A percentile compares a stretch with the other conserved stretches of the same genome.
Conservation (phyloP, 2,329 filamentous ascomycete genomes). For the Trichophyton verrucosum region DNA sequence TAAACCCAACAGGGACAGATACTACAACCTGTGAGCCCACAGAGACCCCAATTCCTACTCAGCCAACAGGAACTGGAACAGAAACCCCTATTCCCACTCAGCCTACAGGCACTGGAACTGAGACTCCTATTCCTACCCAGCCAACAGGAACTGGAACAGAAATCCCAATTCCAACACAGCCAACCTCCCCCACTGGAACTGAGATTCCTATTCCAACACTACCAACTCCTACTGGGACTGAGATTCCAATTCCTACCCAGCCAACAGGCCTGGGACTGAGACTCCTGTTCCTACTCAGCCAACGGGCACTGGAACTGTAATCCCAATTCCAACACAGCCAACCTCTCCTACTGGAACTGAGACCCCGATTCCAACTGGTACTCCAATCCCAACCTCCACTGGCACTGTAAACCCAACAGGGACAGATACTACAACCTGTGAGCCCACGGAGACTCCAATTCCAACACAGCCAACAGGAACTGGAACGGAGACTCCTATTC, state of each 20-base stretch:
- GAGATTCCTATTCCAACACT: background rate
- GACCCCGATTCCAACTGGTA: background rate
- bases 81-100: background rate
- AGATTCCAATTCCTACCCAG: background rate
- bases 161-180: background rate
- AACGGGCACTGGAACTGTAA: background rate
- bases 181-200: background rate
- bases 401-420: background rate
- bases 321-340: background rate
- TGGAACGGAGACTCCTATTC: background rate
- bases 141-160: conserved; percentile 1
- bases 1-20: background rate
- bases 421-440: background rate
- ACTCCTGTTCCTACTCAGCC: background rate
- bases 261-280: conserved; percentile 1
- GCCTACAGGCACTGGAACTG: conserved; percentile 1
- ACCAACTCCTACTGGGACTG: background rate
- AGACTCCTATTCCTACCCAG: background rate
- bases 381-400: background rate
- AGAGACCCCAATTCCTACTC: background rate
- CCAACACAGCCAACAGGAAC: background rate
- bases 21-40: background rate
- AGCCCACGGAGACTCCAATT: background rate
- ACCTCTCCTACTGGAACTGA: background rate
- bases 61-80: conserved; percentile 1